Base-by-base conservation (phyloP, 768 basidiomycete species). In the Pisolithus microcarpus region DNA sequence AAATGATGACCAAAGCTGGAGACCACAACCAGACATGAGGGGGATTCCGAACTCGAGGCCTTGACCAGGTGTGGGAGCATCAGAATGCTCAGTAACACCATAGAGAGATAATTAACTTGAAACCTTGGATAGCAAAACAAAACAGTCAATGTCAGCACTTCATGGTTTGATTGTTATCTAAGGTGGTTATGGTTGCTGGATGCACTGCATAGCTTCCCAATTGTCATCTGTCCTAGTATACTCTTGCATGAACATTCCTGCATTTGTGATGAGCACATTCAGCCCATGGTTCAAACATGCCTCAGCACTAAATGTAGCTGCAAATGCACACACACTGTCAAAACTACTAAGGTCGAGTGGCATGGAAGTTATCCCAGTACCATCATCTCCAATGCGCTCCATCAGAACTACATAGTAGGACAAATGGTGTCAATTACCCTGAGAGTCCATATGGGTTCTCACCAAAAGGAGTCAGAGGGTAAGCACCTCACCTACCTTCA, bases 151-250 rank as follows among this genome's bases (percentile, higher is more conserved):
- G 19, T 21, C 3, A 26, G 37, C 28, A 28, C 28, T 7, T 30
- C 8, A 10, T 13, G 6, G n/a, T 11, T 3, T 18, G 37, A 11
- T 16, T 34, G 50, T 46, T 37, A 34, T 13, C 31, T 11, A 24
- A 5, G 3, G 23, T 2, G 23, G 23, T 2, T 24, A 24, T 24
- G 23, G 5, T 2, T 4, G 31, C 21, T n/a, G 30, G 15, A 59
- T 62, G 24, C 51, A 78, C n/a, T n/a, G n/a, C 79, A 56, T 64
- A 28, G 58, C 24, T 55, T 81, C 78, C 74, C 74, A 80, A 8
- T 74, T 77, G 52, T 80, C 79, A 1, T 53, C 38, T 0, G 73
- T 73, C 16, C 55, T 50, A n/a, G 53, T 30, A 37, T 70, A 70
- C 1, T 47, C 34, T 0, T 1, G 2, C 1, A 18, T 13, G 1